Evolutionary conservation across 2,329 filamentous ascomycete genomes (phyloP), one percentile per base, ranked within the genome.

Genomic region (Ambrosiella xylebori): DNA sequence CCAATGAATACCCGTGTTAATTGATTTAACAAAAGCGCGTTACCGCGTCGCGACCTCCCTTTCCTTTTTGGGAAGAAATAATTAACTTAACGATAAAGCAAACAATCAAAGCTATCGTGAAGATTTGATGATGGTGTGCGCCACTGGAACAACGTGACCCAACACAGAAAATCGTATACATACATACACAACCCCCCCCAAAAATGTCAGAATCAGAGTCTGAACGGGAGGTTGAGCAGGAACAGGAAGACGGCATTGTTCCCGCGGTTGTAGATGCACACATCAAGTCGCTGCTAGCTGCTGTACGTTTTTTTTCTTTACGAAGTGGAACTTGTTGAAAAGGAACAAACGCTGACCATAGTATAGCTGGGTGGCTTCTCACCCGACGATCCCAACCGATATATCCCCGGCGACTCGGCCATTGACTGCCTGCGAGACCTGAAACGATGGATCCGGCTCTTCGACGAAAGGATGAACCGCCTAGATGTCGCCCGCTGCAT

Each of bases 401-500:
- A 98, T 69, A 78, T 88, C 49, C 81, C 97, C 40, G 93, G 93
- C 70, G 91, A 97, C 70, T 91, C 96, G 67, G 91, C 90, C 11
- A 75, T 95, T 61, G 87, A 93, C 59, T 93, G 90, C 66, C 76
- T 98, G 59, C 89, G 91, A 62, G 93, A 98, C 71, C 77, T 98
- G 57, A 91, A 93, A 67, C 85, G 85, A 79, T 98, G 93, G 93
- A 78, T 98, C 64, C 89, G 88, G 64, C 81, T 95, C 62, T 93
- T 93, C 75, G 90, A 96, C 69, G 87, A 95, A 68, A 94, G 94
- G 68, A 82, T 85, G 63, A 94, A 95, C 68, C 85, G 91, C 63
- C 85, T 95, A 76, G 93, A 98, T 67, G 93, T 98, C 61, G 90
- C 91, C 61, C 80, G 93, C 71, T 96, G 89, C 68, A 76, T 97